Base-by-base conservation (phyloP, 1,284 basidiomycete species). In the Chondrostereum purpureum region DNA sequence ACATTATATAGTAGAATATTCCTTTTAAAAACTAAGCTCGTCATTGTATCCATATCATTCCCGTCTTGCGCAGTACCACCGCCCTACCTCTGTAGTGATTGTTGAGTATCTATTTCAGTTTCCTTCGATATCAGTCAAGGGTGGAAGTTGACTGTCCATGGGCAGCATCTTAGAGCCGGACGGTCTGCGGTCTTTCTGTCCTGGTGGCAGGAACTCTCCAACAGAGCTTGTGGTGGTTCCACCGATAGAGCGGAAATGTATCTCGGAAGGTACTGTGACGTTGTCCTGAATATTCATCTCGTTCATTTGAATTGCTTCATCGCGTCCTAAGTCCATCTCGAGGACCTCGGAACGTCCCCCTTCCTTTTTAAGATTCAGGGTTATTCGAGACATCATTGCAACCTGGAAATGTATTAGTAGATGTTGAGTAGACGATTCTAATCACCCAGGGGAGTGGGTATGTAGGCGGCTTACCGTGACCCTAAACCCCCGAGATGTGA, bases 371-470 rank as follows among this genome's bases (percentile, higher is more conserved):
- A 73, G 58, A 44, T 64, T 66, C 10, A 75, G 56, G 1, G 72
- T 72, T 31, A 73, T 72, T 31, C 72, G 65, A 3, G 67, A 69
- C 60, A 72, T 67, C 67, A 74, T 73, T 5, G 69, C 61, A 12
- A 72, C 69, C 60, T 69, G 50, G 44, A 51, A 14, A 10, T 33
- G 27, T 33, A n/a, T 10, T n/a, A n/a, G n/a, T n/a, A n/a, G n/a
- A n/a, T n/a, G 27, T 33, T 33, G 27, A 33, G 27, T 33, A 20
- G 5, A 31, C 12, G 19, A 18, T 45, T 19, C 8, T 36, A n/a
- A 4, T 44, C 16, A 14, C 21, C 4, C 36, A 20, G 13, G 10
- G 38, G 3, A n/a, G 27, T 10, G 8, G 27, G 8, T 31, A 31
- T 31, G n/a, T 8, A 31, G n/a, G 8, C 27, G 27, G n/a, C 27